Base-by-base conservation (phyloP, 768 basidiomycete genomes). In the Boletus pseudopeckii region DNA sequence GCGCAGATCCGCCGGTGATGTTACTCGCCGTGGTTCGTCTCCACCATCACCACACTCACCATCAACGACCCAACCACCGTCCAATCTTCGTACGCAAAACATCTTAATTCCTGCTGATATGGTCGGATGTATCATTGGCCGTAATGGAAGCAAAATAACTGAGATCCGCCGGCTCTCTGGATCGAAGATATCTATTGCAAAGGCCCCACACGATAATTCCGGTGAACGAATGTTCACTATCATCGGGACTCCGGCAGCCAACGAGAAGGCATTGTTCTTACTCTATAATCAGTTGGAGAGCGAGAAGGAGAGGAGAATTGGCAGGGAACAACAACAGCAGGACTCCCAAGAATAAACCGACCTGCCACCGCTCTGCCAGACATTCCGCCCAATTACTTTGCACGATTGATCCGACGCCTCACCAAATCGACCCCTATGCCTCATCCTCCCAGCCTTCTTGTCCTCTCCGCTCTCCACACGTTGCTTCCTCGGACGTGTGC, bases 151-250 rank as follows among this genome's bases (percentile, higher is more conserved):
- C 61, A 98, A 98, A 81, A 99, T 99, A 64, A 98, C 96, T 48
- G 97, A 99, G 73, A 99, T 99, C 69, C 91, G 97, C 64, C 90
- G 96, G 53, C 84, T 98, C 42, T 97, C 93, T 57, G 97, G 97
- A 38, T 96, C 92, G 63, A 93, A 94, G 76, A 99, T 99, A 71
- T 92, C 90, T 52, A 99, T 99, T 66, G 97, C 97, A 61, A 99
- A 99, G 75, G 88, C 91, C 45, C 93, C 97, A n/a, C 97, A 98
- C 67, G 97, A 98, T 65, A 97, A 98, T 66, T 94, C 95, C 39
- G 97, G 96, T 65, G 97, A 99, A 77, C 82, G 97, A 61, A 98
- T 99, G 96, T 99, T 99, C 77, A 93, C 97, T 57, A 98, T 99
- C 70, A 81, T 97, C 44, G 97, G 97, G 51, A 93, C 93, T 13